Base-by-base conservation (phyloP, 177 flowering plant species). In the Vitis hybrid region DNA sequence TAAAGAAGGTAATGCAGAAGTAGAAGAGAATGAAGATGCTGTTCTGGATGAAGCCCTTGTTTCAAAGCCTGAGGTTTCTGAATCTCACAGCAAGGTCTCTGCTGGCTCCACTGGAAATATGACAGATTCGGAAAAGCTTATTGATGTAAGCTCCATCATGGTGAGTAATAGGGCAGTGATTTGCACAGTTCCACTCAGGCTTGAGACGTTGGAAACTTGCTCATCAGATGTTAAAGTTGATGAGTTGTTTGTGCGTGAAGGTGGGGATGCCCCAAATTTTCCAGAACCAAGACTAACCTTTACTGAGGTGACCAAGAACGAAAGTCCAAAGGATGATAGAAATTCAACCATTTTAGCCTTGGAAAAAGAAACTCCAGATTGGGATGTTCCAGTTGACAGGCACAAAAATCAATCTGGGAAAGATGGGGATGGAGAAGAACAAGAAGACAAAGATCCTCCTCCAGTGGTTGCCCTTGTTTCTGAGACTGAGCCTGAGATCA, bases 1-100 rank as follows among this genome's bases (percentile, higher is more conserved):
- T 7, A 55, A 59, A 57, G 46, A 68, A 66, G 66, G 41, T 68
- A 61, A 59, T n/a, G 60, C 10, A 15, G 61, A 66, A 59, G 41
- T 56, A n/a, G 10, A n/a, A 14, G 20, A 56, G 17, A 20, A 56
- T 8, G 18, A 56, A n/a, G 59, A 17, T 56, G 20, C 17, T 56
- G 9, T 56, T 56, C 18, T 8, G 59, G 59, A 0, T 15, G 59
- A n/a, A n/a, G 59, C 18, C 59, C 20, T 20, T n/a, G 59, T 56
- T 56, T 56, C 59, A n/a, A 41, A 41, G 9, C 46, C 46, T 41
- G 46, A 41, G 46, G 46, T 8, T 41, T 56, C 56, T 53, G 46
- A 41, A 41, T 41, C 46, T 41, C 46, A 41, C 46, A 41, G 46
- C 46, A 41, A 41, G 46, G 46, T 41, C 46, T 4, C 46, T 41